Conservation (phyloP, 2,329 filamentous ascomycete genomes). For the Pseudocercospora vitis region DNA sequence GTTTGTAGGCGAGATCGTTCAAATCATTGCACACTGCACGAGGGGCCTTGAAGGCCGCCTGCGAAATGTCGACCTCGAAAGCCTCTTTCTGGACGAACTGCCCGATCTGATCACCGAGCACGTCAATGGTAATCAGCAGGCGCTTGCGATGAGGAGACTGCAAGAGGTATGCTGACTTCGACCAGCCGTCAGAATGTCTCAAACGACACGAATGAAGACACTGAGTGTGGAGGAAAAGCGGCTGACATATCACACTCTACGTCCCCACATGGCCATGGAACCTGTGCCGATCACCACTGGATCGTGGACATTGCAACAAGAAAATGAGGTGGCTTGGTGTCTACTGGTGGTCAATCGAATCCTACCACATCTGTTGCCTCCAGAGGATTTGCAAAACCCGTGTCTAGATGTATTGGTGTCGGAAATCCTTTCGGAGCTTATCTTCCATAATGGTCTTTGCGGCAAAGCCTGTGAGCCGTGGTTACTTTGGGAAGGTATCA, state of each 20-base stretch:
- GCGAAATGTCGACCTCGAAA: conserved; percentile 77
- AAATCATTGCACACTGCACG: conserved; percentile 89
- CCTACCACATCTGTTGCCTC: conserved; percentile 80
- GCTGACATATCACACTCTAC: conserved; percentile 71
- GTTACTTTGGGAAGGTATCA: conserved; percentile 82
- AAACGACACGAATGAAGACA: conserved; percentile 7
- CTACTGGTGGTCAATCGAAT: conserved; percentile 82
- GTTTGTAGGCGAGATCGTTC: conserved; percentile 84
- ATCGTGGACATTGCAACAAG: conserved; percentile 57
- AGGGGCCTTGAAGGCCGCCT: conserved; percentile 82
- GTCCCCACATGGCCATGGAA: conserved; percentile 75
- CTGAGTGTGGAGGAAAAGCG: conserved; percentile 16
- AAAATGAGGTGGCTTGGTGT: conserved; percentile 81
- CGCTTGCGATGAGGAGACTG: background rate
- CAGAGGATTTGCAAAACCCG: conserved; percentile 85
- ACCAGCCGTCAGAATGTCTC: conserved; percentile 28
- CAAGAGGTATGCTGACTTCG: conserved; percentile 27
- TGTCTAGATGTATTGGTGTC: conserved; percentile 80
- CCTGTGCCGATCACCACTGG: conserved; percentile 62
- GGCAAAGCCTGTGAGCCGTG: conserved; percentile 82
- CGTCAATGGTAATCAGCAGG: conserved; percentile 67
- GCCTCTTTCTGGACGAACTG: conserved; percentile 81
- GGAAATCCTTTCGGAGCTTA: conserved; percentile 86
- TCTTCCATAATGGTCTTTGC: conserved; percentile 77
- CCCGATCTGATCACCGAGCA: conserved; percentile 79